phyloP scores from a whole-genome alignment of 345 rosid genomes.

The Orychophragmus violaceus region DNA sequence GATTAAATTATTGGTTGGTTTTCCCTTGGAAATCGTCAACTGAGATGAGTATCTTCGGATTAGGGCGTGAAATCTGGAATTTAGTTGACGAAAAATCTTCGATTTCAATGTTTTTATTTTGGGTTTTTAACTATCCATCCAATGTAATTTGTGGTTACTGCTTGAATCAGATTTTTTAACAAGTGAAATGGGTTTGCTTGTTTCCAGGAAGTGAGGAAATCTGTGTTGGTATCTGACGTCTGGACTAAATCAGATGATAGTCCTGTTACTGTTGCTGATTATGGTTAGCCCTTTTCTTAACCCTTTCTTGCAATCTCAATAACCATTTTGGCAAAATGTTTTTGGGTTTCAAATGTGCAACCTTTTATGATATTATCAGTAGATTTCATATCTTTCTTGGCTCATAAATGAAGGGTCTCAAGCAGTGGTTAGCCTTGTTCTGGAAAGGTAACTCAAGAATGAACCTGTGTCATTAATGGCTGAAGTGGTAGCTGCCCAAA shows the following conservation, averaged over 20 bases:
- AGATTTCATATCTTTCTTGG: not conserved
- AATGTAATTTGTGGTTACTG: too few relatives aligned
- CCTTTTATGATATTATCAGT: too few relatives aligned
- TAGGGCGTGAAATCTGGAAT: constrained; percentile 12
- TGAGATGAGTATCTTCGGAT: not conserved
- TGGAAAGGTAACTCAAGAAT: constrained; percentile 63
- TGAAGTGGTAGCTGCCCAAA: too few relatives aligned
- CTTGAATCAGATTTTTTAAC: not conserved
- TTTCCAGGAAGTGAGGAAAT: constrained; percentile 68
- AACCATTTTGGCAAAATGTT: too few relatives aligned
- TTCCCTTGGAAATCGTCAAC: constrained; percentile 18
- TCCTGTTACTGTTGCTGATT: constrained; percentile 97
- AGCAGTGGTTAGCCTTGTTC: constrained; percentile 71
- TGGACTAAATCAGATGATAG: constrained; percentile 71
- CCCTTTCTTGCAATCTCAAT: too few relatives aligned
- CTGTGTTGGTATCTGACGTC: constrained; percentile 67
- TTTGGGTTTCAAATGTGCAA: too few relatives aligned
- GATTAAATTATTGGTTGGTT: constrained; percentile 5
- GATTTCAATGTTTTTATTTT: too few relatives aligned
- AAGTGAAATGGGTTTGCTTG: not conserved
- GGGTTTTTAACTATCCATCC: too few relatives aligned
- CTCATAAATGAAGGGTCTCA: constrained; percentile 51
- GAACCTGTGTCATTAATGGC: constrained; percentile 76
- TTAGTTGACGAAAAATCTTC: too few relatives aligned
- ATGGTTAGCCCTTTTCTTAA: constrained; percentile 64